phyloP scores from a whole-genome alignment of 768 basidiomycete genomes.

The Trametes sanguinea region DNA sequence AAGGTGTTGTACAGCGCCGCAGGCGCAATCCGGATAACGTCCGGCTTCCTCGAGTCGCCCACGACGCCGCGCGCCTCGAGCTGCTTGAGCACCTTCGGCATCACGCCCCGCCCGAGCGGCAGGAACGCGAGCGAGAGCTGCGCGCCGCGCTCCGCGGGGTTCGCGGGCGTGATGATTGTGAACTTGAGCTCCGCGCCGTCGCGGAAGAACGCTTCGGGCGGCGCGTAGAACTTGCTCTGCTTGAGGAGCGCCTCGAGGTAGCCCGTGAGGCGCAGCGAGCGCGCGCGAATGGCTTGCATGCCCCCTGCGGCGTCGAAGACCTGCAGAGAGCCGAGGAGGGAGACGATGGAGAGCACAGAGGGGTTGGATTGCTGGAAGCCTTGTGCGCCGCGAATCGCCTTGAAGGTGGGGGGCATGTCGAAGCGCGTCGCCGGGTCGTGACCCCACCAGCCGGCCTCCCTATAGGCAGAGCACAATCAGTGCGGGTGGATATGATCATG shows the following conservation, averaged over 20 bases:
- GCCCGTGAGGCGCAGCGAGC: constrained; percentile 70
- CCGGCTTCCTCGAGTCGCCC: constrained; percentile 89
- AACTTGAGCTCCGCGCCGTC: constrained; percentile 48
- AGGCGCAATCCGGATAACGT: constrained; percentile 89
- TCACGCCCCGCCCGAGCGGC: constrained; percentile 57
- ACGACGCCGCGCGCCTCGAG: constrained; percentile 75
- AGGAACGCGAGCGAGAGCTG: constrained; percentile 88
- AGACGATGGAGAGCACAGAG: constrained; percentile 72
- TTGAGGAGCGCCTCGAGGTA: constrained; percentile 66
- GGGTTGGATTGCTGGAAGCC: constrained; percentile 98
- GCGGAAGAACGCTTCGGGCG: constrained; percentile 29
- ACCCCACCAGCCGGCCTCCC: constrained; percentile 98
- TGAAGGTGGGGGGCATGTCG: constrained; percentile 82
- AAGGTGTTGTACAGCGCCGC: constrained; percentile 85
- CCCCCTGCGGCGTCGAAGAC: constrained; percentile 80
- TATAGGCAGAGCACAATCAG: constrained; percentile 33
- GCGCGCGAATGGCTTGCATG: constrained; percentile 64
- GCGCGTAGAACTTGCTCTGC: constrained; percentile 64
- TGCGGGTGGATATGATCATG: background rate
- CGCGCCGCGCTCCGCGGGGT: constrained; percentile 70
- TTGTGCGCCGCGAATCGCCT: constrained; percentile 85
- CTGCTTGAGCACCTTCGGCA: constrained; percentile 66
- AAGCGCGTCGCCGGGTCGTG: constrained; percentile 88
- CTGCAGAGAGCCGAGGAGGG: constrained; percentile 82
- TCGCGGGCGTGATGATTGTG: constrained; percentile 88